phyloP scores from a whole-genome alignment of 1,284 basidiomycete genomes.

The Xerocomus amazonicus region DNA sequence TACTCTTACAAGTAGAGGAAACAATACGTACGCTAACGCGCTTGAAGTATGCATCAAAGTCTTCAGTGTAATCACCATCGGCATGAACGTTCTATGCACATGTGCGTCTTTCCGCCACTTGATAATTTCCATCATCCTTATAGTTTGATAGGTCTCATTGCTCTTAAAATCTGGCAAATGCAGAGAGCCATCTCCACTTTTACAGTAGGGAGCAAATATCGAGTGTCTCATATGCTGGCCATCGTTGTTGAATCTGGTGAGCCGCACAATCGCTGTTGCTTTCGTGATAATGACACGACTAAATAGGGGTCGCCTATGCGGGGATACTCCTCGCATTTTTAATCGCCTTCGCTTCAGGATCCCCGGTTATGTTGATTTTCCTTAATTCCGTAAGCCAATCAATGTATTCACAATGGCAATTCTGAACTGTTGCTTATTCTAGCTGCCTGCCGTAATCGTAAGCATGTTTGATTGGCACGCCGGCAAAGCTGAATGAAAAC shows the following conservation, averaged over 20 bases:
- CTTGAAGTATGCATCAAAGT: conserved; percentile 6
- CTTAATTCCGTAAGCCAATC: conserved; percentile 9
- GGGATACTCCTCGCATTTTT: conserved; percentile 9
- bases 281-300: neutral
- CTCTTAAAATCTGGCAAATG: conserved; percentile 14
- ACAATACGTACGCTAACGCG: conserved; percentile 6
- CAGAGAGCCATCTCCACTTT: conserved; percentile 9
- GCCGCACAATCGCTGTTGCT: neutral
- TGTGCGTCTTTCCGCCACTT: conserved; percentile 3
- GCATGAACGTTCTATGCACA: conserved; percentile 18
- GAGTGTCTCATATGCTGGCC: conserved; percentile 6
- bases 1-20: neutral
- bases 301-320: conserved; percentile 12
- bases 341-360: conserved; percentile 5
- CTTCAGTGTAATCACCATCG: conserved; percentile 16
- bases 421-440: neutral
- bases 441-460: conserved; percentile 20
- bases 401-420: too few relatives aligned
- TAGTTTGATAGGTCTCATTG: conserved; percentile 11
- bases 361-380: conserved; percentile 16
- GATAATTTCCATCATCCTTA: neutral
- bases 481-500: too few relatives aligned
- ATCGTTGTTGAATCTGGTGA: conserved; percentile 20
- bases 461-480: neutral
- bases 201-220: neutral